These are phyloP conservation scores for Trichocladium uniseriatum DNA, from an alignment of 495 filamentous ascomycete species.

Conservation along the genomic window DNA sequence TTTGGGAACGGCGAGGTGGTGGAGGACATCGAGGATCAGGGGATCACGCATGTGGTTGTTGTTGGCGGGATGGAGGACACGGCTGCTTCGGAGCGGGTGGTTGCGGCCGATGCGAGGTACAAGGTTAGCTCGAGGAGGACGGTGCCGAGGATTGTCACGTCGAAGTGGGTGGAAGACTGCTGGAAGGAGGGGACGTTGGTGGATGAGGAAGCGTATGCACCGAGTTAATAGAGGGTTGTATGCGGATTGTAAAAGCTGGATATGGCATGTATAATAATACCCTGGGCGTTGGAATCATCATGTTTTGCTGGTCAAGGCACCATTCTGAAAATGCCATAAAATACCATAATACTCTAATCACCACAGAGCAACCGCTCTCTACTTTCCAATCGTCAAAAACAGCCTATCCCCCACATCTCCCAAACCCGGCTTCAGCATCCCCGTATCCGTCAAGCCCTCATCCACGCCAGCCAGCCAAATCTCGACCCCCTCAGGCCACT, in stretches of 20 bases:
- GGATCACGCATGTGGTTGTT: conserved; percentile 60
- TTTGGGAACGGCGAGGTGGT: conserved; percentile 56
- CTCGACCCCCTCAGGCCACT: conserved; percentile 66
- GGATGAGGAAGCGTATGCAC: conserved; percentile 64
- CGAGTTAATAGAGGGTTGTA: conserved; percentile 13
- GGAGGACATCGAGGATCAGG: conserved; percentile 37
- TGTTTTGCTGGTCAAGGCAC: background rate
- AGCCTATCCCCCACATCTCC: conserved; percentile 89
- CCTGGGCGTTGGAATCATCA: no score
- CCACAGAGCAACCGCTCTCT: no score
- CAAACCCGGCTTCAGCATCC: conserved; percentile 87
- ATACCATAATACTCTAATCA: no score
- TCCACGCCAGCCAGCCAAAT: conserved; percentile 81
- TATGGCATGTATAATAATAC: no score
- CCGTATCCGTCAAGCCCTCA: conserved; percentile 54
- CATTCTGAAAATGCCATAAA: no score
- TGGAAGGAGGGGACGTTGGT: conserved; percentile 71
- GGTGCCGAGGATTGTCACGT: conserved; percentile 61
- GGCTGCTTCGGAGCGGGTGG: conserved; percentile 17
- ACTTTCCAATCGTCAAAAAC: conserved; percentile 91
- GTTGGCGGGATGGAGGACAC: conserved; percentile 23
- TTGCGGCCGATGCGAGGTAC: conserved; percentile 36
- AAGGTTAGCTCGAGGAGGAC: conserved; percentile 35
- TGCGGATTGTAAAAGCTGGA: no score
- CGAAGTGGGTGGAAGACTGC: conserved; percentile 67